Evolutionary conservation across 139 green algal genomes (phyloP).

Genomic region (Tetraselmis chui): DNA sequence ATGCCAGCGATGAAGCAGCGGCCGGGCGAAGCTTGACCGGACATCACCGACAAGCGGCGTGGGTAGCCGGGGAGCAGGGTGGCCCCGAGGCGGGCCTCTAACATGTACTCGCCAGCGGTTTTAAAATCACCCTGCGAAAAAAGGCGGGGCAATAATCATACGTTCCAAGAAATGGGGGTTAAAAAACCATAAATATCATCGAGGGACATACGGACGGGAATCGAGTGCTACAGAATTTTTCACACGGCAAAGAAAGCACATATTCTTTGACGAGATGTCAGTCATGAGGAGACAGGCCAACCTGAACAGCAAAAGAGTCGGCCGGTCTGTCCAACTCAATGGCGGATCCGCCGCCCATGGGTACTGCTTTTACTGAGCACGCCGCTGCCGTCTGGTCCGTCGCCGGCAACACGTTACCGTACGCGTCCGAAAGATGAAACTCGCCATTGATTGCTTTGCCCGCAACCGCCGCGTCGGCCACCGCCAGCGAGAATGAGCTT

Average conservation of each 20-base stretch:
- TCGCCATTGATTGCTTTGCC: not conserved
- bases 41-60: conserved; percentile 6
- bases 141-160: too few relatives aligned
- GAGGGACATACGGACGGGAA: too few relatives aligned
- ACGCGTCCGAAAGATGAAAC: not conserved
- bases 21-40: not conserved
- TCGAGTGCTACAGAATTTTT: too few relatives aligned
- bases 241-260: too few relatives aligned
- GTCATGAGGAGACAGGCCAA: too few relatives aligned
- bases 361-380: not conserved
- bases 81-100: not conserved
- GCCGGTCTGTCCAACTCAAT: too few relatives aligned
- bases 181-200: too few relatives aligned
- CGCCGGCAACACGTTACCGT: not conserved
- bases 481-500: not conserved
- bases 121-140: not conserved
- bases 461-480: not conserved
- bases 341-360: not conserved
- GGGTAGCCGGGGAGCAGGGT: conserved; percentile 10
- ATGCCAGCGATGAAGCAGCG: conserved; percentile 4
- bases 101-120: conserved; percentile 4
- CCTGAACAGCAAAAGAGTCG: too few relatives aligned
- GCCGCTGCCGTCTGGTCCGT: not conserved
- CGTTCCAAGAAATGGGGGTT: too few relatives aligned
- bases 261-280: too few relatives aligned